Percentiles rank a stretch among this genome's conserved stretches.
These are phyloP conservation scores for Ochromonas danica DNA, from an alignment of 108 stramenopile species.

Conservation along the genomic window DNA sequence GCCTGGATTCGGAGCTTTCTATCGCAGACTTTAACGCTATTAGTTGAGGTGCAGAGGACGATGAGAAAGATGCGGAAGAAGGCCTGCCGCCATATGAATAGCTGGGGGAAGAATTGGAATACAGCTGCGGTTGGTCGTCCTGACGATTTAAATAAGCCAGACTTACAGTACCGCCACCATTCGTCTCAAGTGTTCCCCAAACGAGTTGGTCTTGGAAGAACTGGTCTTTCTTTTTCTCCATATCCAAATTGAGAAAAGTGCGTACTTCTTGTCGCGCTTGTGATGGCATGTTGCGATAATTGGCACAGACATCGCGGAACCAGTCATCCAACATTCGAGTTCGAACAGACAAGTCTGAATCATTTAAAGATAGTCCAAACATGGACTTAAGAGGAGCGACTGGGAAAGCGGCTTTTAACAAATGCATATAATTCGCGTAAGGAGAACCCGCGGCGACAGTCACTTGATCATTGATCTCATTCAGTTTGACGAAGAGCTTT, in stretches of 20 bases:
- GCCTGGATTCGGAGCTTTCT: background rate
- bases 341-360: background rate
- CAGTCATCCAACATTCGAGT: background rate
- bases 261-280: conserved; percentile 3
- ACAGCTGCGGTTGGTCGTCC: background rate
- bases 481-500: background rate
- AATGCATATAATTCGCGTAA: background rate
- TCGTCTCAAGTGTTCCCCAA: background rate
- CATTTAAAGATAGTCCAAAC: background rate
- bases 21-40: background rate
- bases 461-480: background rate
- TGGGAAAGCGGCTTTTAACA: background rate
- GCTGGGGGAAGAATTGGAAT: background rate
- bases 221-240: background rate
- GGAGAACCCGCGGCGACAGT: background rate
- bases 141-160: background rate
- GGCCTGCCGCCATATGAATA: background rate
- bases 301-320: background rate
- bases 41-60: background rate
- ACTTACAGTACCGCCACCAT: background rate
- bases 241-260: background rate
- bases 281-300: conserved; percentile 23
- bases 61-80: too few species aligned
- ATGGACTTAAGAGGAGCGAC: background rate
- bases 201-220: conserved; percentile 7